Evolutionary conservation across 2,329 filamentous ascomycete genomes (phyloP), one percentile per base, ranked within the genome.

Genomic region (Myotisia sp.): DNA sequence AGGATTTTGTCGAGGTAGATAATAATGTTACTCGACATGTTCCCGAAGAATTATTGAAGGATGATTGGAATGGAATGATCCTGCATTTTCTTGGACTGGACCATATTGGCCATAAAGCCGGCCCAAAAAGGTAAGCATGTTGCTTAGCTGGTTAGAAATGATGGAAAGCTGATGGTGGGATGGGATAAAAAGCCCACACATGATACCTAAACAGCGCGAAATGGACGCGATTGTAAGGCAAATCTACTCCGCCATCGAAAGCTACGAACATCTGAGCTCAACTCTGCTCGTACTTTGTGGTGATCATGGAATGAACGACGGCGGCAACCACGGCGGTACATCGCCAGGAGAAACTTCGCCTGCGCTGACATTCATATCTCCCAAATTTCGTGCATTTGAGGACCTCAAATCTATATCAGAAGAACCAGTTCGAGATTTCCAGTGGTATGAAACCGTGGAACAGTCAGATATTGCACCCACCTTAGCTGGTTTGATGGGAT

Each of bases 251-350:
- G 79, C 82, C 5, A 79, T 98, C 43, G 69, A 79, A 48, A 67
- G 67, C 3, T 61, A 80, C 37, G 52, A 68, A 1, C 79, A 93
- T 54, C 71, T 94, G 1, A 52, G 71, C 20, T 79, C 80, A 3
- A 85, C 87, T 0, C 62, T 98, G 2, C 69, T 98, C 29, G 76
- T 98, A 3, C 60, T 98, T 5, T 84, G 79, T 37, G 90, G 90
- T 37, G 92, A 98, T 48, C 90, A 98, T 52, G 90, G 90, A n/a
- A 98, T 98, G 90, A 98, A 95, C 47, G 87, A 95, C 47, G 90
- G 83, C 13, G 90, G 90, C 2, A 95, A 95, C 46, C 90, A 98
- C 53, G 90, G 90, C 19, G 90, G 87, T 24, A 94, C 87, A 6
- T 86, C 86, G 0, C 73, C 84, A 1, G 87, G 90, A 27, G 90